A percentile compares a stretch with the other conserved stretches of the same genome.
phyloP scores from a whole-genome alignment of 208 protist species.

The Kentomonas sorsogonicus region DNA sequence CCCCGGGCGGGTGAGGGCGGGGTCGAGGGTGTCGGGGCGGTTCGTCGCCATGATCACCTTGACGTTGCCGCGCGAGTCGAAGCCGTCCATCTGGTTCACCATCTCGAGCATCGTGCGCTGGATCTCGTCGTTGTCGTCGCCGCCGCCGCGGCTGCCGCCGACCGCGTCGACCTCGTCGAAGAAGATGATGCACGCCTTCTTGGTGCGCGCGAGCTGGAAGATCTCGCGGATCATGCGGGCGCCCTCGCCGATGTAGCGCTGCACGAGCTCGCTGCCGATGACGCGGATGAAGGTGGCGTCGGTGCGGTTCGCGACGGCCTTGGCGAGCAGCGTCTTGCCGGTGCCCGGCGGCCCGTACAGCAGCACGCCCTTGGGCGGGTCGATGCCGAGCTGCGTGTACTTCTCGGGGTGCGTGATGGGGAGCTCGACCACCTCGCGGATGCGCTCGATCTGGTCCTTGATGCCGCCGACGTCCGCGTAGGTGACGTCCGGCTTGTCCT shows the following conservation, averaged over 20 bases:
- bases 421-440: constrained; percentile 99
- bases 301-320: constrained; percentile 99
- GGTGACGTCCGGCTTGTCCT: constrained; percentile 98
- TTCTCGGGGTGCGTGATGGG: constrained; percentile 99
- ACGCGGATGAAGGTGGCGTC: constrained; percentile 99
- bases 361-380: constrained; percentile 99
- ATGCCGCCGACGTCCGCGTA: constrained; percentile 99
- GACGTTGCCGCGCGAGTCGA: constrained; percentile 99
- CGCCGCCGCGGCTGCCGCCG: constrained; percentile 89
- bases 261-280: constrained; percentile 99
- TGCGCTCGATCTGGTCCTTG: constrained; percentile 99
- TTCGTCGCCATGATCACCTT: constrained; percentile 99
- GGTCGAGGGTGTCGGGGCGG: constrained; percentile 99
- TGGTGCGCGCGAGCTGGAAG: constrained; percentile 98
- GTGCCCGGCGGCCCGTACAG: constrained; percentile 99
- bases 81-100: constrained; percentile 99
- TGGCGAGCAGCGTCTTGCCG: constrained; percentile 99
- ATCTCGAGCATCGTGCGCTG: constrained; percentile 99
- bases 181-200: constrained; percentile 99
- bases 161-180: constrained; percentile 99
- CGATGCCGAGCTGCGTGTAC: constrained; percentile 99
- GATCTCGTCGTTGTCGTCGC: constrained; percentile 98
- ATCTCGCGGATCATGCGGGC: constrained; percentile 99
- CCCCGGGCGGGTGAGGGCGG: constrained; percentile 98
- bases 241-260: constrained; percentile 99